phyloP scores from a whole-genome alignment of 495 filamentous ascomycete species.

The Hypoxylon crocopeplum region DNA sequence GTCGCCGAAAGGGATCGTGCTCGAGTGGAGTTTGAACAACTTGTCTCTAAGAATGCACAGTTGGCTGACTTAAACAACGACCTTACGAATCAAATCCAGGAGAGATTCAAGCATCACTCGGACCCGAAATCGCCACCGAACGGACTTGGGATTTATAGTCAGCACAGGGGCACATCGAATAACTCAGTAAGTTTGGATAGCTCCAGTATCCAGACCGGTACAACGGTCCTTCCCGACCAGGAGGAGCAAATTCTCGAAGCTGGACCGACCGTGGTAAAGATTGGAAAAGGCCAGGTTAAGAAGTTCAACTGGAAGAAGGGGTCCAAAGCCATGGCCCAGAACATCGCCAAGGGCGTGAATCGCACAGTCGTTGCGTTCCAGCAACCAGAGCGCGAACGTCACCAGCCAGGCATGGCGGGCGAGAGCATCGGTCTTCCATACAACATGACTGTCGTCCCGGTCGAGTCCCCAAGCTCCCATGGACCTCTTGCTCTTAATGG shows the following conservation, averaged over 20 bases:
- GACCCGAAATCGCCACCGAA: constrained; percentile 63
- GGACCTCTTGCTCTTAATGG: constrained; percentile 31
- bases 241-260: constrained; percentile 72
- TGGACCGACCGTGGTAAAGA: constrained; percentile 88
- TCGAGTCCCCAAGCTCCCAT: constrained; percentile 52
- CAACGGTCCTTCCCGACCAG: constrained; percentile 65
- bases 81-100: constrained; percentile 91
- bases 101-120: constrained; percentile 76
- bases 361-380: constrained; percentile 70
- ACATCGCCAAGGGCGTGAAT: constrained; percentile 90
- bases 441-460: constrained; percentile 61
- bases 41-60: constrained; percentile 92
- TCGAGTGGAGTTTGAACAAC: constrained; percentile 92
- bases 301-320: constrained; percentile 99
- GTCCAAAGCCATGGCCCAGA: constrained; percentile 89
- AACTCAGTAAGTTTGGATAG: constrained; percentile 65
- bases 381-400: constrained; percentile 53
- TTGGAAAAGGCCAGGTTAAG: constrained; percentile 88
- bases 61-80: constrained; percentile 94
- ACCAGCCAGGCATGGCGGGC: constrained; percentile 56
- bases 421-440: constrained; percentile 67
- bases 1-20: constrained; percentile 86
- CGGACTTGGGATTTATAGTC: constrained; percentile 86
- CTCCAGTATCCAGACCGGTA: constrained; percentile 57
- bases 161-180: constrained; percentile 76